Conservation (phyloP, 2,329 filamentous ascomycete genomes). For the Fusarium buxicola region DNA sequence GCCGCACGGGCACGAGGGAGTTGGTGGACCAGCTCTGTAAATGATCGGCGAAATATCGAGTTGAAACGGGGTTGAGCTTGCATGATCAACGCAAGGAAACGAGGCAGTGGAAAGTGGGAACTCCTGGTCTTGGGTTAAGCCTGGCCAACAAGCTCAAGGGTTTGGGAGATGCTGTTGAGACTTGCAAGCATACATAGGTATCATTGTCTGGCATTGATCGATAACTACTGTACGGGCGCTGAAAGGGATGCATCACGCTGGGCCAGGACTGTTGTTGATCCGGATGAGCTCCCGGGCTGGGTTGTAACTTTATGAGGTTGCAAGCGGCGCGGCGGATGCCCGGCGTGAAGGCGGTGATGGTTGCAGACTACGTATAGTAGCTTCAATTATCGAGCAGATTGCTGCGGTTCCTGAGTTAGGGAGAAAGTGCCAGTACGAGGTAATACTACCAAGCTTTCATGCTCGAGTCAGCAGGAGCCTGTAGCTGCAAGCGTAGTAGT, state of each 20-base stretch:
- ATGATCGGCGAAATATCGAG: constrained; percentile 39
- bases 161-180: constrained; percentile 1
- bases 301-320: constrained; percentile 13
- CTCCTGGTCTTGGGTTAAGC: not conserved
- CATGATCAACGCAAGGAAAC: constrained; percentile 46
- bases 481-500: constrained; percentile 9
- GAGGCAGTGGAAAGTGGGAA: constrained; percentile 37
- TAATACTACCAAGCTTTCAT: constrained; percentile 24
- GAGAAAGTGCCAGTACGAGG: constrained; percentile 9
- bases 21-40: constrained; percentile 34
- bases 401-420: constrained; percentile 8
- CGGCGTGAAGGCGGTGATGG: constrained; percentile 8
- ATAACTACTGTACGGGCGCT: not conserved
- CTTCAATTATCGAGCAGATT: constrained; percentile 17
- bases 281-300: constrained; percentile 14
- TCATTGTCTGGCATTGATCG: not conserved
- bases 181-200: not conserved
- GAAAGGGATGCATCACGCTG: not conserved
- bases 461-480: constrained; percentile 29
- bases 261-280: constrained; percentile 6
- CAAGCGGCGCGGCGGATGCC: constrained; percentile 3
- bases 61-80: constrained; percentile 39
- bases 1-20: constrained; percentile 24
- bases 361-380: constrained; percentile 19
- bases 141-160: constrained; percentile 7